These are phyloP conservation scores for Farysia itapuensis DNA, from an alignment of 1,284 basidiomycete species.

Conservation along the genomic window DNA sequence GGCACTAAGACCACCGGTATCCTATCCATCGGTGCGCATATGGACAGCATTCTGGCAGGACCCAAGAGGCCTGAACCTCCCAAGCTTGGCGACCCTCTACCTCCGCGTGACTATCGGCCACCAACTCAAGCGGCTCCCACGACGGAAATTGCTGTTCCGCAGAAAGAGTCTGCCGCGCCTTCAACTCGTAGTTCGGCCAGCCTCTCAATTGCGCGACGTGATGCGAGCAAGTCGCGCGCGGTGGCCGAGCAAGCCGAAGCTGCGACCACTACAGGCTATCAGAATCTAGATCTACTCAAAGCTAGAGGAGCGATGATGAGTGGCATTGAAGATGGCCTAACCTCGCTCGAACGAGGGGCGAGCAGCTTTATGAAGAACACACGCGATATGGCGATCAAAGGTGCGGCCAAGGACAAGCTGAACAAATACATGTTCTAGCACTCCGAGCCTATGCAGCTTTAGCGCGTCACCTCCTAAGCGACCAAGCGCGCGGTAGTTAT, in stretches of 20 bases:
- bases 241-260: constrained; percentile 21
- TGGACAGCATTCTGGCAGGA: constrained; percentile 42
- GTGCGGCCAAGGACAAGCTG: constrained; percentile 45
- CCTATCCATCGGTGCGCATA: constrained; percentile 36
- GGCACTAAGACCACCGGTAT: constrained; percentile 37
- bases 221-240: constrained; percentile 20
- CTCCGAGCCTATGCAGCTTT: too few relatives aligned
- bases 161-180: not conserved
- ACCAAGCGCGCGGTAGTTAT: too few relatives aligned
- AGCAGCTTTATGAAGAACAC: constrained; percentile 49
- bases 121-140: not conserved
- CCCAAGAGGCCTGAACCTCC: constrained; percentile 37
- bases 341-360: constrained; percentile 39
- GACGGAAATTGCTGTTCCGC: too few relatives aligned
- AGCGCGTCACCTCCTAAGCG: too few relatives aligned
- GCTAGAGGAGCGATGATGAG: constrained; percentile 43
- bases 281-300: constrained; percentile 39
- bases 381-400: constrained; percentile 45
- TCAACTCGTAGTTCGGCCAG: constrained; percentile 2
- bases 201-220: constrained; percentile 6
- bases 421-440: constrained; percentile 32
- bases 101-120: constrained; percentile 19
- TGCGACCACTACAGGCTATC: constrained; percentile 16
- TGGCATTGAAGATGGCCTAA: constrained; percentile 45
- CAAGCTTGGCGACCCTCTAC: constrained; percentile 18